Evolutionary conservation across 495 filamentous ascomycete genomes (phyloP), one percentile per base, ranked within the genome.

Genomic region (Amphirosellinia nigrospora): DNA sequence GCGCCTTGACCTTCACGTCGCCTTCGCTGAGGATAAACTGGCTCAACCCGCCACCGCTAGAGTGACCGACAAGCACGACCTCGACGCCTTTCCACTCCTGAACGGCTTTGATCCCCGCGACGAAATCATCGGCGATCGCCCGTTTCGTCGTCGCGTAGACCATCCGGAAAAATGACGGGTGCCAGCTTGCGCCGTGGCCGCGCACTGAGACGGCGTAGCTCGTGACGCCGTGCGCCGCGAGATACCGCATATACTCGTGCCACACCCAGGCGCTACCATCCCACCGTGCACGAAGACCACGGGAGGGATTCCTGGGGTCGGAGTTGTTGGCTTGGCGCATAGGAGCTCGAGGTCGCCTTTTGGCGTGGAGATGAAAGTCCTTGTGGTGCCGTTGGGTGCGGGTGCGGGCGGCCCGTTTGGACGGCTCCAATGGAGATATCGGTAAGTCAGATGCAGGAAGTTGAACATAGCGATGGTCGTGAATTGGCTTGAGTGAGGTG

Each of bases 131-230:
- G 4, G 81, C 84, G 8, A 86, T 71, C 48, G 71, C 75, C n/a
- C 74, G 71, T 63, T 79, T 78, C 1, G 75, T 79, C 34, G 76
- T 81, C 32, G 46, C 67, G 46, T 77, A 82, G 21, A 80, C 74
- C 78, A 81, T 79, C n/a, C 75, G 64, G 28, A 79, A 61, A 65
- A 77, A 83, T 2, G 74, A 73, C 0, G 82, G 85, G 52, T 81
- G 73, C 79, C 83, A 83, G 71, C 83, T 85, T 46, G 71, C 76
- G 16, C 85, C 86, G 72, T 87, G 86, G 4, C 85, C 86, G 11
- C 84, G 78, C 53, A 82, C 70, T 1, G 81, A 84, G n/a, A 87
- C 43, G 16, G 85, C 83, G 66, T 86, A 86, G 73, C 82, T 83
- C 0, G 80, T 76, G 69, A 81, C 77, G 32, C 79, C 79, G 19